Evolutionary conservation across 1,284 basidiomycete species (phyloP), one percentile per base, ranked within the genome.

Genomic region (Hemileia vastatrix): DNA sequence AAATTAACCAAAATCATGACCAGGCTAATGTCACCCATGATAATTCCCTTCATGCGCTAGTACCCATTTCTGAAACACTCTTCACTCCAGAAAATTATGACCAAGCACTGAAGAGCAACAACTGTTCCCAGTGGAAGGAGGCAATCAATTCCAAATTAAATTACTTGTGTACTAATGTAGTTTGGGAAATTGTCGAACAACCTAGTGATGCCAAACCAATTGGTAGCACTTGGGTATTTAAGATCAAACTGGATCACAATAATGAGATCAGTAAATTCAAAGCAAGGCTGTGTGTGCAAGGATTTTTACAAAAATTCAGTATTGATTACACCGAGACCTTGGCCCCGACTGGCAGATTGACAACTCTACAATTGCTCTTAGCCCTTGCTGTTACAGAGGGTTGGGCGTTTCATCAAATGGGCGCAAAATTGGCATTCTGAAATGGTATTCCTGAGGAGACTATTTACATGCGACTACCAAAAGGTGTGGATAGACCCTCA

Each of bases 301-400:
- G 80, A 1, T 81, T 78, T 70, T 69, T 68, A 0, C 81, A 82
- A 66, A 63, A 70, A 0, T 69, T 69, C 3, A 76, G 79, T 0
- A 49, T 78, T 0, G 77, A 82, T 63, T 81, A 78, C 65, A 72
- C 76, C 19, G 71, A 80, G 33, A 80, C 77, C 0, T 80, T 73
- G 57, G 69, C 78, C 0, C 80, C 79, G 0, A 74, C 80, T 0
- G 76, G 75, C 3, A 71, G 72, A 15, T 70, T 77, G 1, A 59
- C 72, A 0, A 75, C 77, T 0, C 72, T 79, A n/a, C 65, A 75
- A 0, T 59, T 75, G 0, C 57, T 80, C 2, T 68, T 80, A 0
- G 72, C 78, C 0, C 63, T 80, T 1, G 77, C 78, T 4, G 74
- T 78, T 1, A 13, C 55, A 2, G 47, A 75, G 19, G 72, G 75